These are phyloP conservation scores for Teratosphaeria zuluensis DNA, from an alignment of 2,329 filamentous ascomycete genomes.

Conservation along the genomic window DNA sequence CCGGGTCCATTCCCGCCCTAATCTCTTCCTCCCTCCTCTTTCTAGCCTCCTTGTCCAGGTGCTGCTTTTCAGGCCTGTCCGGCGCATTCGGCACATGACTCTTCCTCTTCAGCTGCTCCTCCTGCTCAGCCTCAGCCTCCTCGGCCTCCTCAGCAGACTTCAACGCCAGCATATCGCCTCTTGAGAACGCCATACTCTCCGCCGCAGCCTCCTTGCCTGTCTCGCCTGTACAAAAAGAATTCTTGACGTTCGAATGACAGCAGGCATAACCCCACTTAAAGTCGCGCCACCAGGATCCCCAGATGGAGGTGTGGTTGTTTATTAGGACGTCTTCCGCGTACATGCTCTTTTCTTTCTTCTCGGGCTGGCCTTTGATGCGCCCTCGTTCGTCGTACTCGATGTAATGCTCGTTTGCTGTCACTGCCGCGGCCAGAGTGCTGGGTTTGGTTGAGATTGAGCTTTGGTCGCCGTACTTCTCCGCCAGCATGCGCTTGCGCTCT, in stretches of 20 bases:
- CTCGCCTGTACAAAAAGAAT: conserved; percentile 94
- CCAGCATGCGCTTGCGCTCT: conserved; percentile 58
- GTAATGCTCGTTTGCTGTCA: conserved; percentile 75
- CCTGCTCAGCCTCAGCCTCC: conserved; percentile 19
- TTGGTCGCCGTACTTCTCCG: conserved; percentile 73
- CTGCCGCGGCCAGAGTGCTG: conserved; percentile 48
- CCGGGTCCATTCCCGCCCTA: conserved; percentile 66
- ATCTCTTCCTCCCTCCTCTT: conserved; percentile 74
- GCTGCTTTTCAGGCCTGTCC: conserved; percentile 32
- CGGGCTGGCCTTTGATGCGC: conserved; percentile 76
- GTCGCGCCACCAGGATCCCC: conserved; percentile 95
- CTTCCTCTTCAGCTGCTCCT: neutral
- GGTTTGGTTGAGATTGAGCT: conserved; percentile 49
- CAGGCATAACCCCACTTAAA: conserved; percentile 96
- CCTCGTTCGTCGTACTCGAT: conserved; percentile 92
- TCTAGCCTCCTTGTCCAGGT: conserved; percentile 31
- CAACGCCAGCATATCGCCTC: conserved; percentile 36
- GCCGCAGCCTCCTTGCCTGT: conserved; percentile 75
- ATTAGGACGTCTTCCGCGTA: conserved; percentile 79
- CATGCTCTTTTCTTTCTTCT: conserved; percentile 71
- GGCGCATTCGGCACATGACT: conserved; percentile 33
- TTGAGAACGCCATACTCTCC: conserved; percentile 56
- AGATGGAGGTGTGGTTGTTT: conserved; percentile 88
- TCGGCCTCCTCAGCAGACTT: conserved; percentile 17
- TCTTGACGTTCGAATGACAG: conserved; percentile 87